phyloP scores from a whole-genome alignment of 2,329 filamentous ascomycete genomes.

The Zymoseptoria brevis region DNA sequence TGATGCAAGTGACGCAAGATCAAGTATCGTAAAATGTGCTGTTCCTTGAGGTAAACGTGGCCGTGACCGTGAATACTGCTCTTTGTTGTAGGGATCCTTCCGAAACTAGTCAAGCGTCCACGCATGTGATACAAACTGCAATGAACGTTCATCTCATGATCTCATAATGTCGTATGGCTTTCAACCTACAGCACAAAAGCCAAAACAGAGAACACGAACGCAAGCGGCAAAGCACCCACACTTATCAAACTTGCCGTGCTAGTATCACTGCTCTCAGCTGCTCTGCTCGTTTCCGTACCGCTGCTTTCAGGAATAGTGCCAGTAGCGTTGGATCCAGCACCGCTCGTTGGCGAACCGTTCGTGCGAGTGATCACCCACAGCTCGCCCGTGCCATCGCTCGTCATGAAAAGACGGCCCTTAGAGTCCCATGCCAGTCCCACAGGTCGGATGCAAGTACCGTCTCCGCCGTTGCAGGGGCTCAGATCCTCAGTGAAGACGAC shows the following conservation, averaged over 20 bases:
- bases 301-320: constrained; percentile 10
- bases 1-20: no score
- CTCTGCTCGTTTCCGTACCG: constrained; percentile 1
- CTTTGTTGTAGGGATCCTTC: no score
- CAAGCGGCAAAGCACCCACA: background rate
- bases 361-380: constrained; percentile 45
- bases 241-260: background rate
- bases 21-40: no score
- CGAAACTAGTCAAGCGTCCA: no score
- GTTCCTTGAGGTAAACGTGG: no score
- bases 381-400: constrained; percentile 57
- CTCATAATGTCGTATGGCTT: background rate
- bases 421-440: constrained; percentile 49
- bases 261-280: background rate
- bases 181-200: background rate
- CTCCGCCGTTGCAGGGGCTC: constrained; percentile 42
- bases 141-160: background rate
- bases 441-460: constrained; percentile 51
- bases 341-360: constrained; percentile 8
- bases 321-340: constrained; percentile 15
- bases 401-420: constrained; percentile 53
- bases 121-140: background rate
- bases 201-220: background rate
- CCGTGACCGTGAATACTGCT: no score
- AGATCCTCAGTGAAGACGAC: constrained; percentile 51